A percentile compares a stretch with the other conserved stretches of the same genome.
These are phyloP conservation scores for Halophytophthora batemanensis DNA, from an alignment of 352 stramenopile genomes.

Conservation along the genomic window DNA sequence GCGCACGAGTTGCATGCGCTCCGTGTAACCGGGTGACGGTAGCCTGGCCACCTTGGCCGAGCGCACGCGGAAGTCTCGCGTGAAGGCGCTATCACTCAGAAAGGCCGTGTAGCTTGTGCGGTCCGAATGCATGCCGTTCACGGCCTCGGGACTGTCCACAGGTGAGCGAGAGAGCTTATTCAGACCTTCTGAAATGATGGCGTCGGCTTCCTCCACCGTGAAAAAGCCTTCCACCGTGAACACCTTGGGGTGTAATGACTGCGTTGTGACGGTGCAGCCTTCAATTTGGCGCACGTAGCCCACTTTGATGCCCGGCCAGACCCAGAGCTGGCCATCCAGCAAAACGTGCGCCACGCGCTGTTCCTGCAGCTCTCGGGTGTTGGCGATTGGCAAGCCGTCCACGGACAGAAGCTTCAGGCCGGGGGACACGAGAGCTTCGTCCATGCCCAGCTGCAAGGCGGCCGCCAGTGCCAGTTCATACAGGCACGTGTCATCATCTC, in stretches of 20 bases:
- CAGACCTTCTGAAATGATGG: conserved; percentile 49
- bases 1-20: conserved; percentile 64
- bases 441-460: conserved; percentile 34
- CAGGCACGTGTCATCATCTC: conserved; percentile 30
- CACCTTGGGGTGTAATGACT: conserved; percentile 57
- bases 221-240: conserved; percentile 70
- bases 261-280: conserved; percentile 52
- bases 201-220: conserved; percentile 46
- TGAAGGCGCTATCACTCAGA: conserved; percentile 60
- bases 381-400: conserved; percentile 44
- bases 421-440: conserved; percentile 45
- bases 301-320: conserved; percentile 72
- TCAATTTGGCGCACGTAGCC: conserved; percentile 52
- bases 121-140: conserved; percentile 57
- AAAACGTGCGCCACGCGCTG: conserved; percentile 61
- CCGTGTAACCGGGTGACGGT: conserved; percentile 43
- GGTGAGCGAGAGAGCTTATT: conserved; percentile 49
- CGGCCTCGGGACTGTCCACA: conserved; percentile 51
- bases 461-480: conserved; percentile 41
- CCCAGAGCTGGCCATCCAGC: conserved; percentile 70
- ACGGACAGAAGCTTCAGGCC: conserved; percentile 59
- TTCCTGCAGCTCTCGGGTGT: conserved; percentile 27
- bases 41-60: conserved; percentile 47
- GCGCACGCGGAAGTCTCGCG: conserved; percentile 48
- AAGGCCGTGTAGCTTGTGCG: conserved; percentile 74